Percentiles rank a stretch among this genome's conserved stretches.
These are phyloP conservation scores for Heterobasidion occidentale DNA, from an alignment of 1,284 basidiomycete species.

Conservation along the genomic window DNA sequence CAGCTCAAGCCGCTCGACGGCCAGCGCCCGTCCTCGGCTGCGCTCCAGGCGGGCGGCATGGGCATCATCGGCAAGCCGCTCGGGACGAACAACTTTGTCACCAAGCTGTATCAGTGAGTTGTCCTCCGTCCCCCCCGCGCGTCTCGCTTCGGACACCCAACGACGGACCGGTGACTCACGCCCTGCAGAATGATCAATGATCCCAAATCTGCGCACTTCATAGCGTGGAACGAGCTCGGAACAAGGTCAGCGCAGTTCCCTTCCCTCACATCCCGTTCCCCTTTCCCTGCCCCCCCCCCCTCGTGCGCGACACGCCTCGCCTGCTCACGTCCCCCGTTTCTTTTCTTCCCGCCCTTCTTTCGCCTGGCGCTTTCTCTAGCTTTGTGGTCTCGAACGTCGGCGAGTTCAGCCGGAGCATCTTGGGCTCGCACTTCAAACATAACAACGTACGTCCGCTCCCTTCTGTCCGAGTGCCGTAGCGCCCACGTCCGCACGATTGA, in stretches of 20 bases:
- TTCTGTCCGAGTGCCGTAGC: neutral
- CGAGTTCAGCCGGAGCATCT: constrained; percentile 74
- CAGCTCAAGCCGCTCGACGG: constrained; percentile 22
- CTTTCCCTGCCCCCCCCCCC: neutral
- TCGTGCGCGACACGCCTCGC: neutral
- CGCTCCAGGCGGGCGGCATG: constrained; percentile 26
- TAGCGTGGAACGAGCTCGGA: constrained; percentile 71
- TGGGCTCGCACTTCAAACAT: constrained; percentile 78
- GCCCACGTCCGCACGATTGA: constrained; percentile 6
- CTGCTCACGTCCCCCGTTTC: neutral
- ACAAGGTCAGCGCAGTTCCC: constrained; percentile 37
- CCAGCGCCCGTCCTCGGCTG: constrained; percentile 11
- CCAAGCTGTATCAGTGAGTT: constrained; percentile 69
- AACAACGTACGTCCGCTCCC: constrained; percentile 54
- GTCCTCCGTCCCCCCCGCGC: neutral
- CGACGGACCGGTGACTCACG: neutral
- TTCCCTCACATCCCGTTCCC: constrained; percentile 5
- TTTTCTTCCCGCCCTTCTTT: neutral
- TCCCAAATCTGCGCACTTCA: constrained; percentile 68
- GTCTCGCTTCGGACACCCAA: constrained; percentile 1
- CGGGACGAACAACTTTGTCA: constrained; percentile 76
- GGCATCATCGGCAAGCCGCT: constrained; percentile 55
- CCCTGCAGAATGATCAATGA: constrained; percentile 70
- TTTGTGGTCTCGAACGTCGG: constrained; percentile 79
- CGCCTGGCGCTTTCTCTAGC: constrained; percentile 21